A percentile compares a stretch with the other conserved stretches of the same genome.
phyloP scores from a whole-genome alignment of 2,329 filamentous ascomycete genomes.

The Sporothrix globosa region DNA sequence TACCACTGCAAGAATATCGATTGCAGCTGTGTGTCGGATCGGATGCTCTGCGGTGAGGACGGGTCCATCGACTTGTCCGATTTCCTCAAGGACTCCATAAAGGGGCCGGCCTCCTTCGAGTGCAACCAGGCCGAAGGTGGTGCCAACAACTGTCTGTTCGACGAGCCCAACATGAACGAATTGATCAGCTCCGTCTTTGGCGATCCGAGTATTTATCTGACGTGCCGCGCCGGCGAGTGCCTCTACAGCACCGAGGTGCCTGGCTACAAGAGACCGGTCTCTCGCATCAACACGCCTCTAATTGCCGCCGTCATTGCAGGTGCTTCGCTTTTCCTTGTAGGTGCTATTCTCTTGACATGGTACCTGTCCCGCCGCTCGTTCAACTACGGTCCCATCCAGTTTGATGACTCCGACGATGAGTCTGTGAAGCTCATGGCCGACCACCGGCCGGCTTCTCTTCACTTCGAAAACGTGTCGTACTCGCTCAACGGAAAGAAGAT shows the following conservation, averaged over 20 bases:
- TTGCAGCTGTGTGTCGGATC: slow-evolving; percentile 85
- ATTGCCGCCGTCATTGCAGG: slow-evolving; percentile 92
- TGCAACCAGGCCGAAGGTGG: slow-evolving; percentile 69
- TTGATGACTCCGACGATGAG: slow-evolving; percentile 91
- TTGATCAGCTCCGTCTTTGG: slow-evolving; percentile 88
- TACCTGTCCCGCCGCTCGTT: slow-evolving; percentile 78
- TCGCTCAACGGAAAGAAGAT: slow-evolving; percentile 86
- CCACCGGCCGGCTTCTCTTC: slow-evolving; percentile 85
- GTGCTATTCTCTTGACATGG: slow-evolving; percentile 80
- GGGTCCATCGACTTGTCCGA: slow-evolving; percentile 91
- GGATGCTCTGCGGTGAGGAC: slow-evolving; percentile 91
- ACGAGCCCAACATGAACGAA: slow-evolving; percentile 89
- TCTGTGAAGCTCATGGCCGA: slow-evolving; percentile 83
- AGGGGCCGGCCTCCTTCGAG: slow-evolving; percentile 83
- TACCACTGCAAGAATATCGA: slow-evolving; percentile 84
- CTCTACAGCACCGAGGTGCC: slow-evolving; percentile 90
- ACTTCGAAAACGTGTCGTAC: slow-evolving; percentile 88
- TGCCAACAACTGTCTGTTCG: slow-evolving; percentile 73
- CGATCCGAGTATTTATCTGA: slow-evolving; percentile 82
- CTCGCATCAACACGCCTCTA: slow-evolving; percentile 94
- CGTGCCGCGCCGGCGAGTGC: slow-evolving; percentile 87
- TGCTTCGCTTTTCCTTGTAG: slow-evolving; percentile 80
- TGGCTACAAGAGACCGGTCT: slow-evolving; percentile 83
- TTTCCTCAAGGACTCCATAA: slow-evolving; percentile 80
- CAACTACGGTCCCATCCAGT: slow-evolving; percentile 71